Evolutionary conservation across 2,329 filamentous ascomycete species (phyloP).

Genomic region (Ceratocystis colombiana): DNA sequence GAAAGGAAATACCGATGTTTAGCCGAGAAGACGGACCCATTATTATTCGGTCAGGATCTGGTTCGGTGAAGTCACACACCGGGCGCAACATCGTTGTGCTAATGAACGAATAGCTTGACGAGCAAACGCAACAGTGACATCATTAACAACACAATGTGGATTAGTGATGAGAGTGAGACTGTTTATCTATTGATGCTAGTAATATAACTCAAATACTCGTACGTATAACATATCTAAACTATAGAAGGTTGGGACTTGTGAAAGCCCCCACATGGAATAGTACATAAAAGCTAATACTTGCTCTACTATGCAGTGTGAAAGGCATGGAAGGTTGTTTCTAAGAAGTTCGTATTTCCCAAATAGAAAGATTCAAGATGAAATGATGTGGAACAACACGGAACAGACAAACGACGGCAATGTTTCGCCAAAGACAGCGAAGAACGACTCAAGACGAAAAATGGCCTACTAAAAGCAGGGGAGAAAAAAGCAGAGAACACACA

Average conservation of each 20-base stretch:
- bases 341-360: constrained; percentile 12
- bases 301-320: constrained; percentile 3
- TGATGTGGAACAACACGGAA: not conserved
- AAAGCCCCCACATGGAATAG: too few relatives aligned
- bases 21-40: not conserved
- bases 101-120: too few relatives aligned
- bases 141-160: too few relatives aligned
- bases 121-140: too few relatives aligned
- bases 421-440: not conserved
- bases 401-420: constrained; percentile 4
- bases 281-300: not conserved
- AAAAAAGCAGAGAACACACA: not conserved
- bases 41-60: not conserved
- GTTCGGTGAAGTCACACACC: not conserved
- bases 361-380: constrained; percentile 17
- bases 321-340: constrained; percentile 6
- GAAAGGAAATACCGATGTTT: not conserved
- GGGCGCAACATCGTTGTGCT: not conserved
- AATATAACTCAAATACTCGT: too few relatives aligned
- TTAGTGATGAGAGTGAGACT: too few relatives aligned
- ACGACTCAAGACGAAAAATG: constrained; percentile 1
- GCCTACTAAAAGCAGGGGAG: not conserved
- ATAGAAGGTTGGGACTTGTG: too few relatives aligned
- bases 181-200: too few relatives aligned
- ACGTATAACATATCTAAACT: too few relatives aligned